phyloP scores from a whole-genome alignment of 805 yeast species.

The Alloascoidea africana region DNA sequence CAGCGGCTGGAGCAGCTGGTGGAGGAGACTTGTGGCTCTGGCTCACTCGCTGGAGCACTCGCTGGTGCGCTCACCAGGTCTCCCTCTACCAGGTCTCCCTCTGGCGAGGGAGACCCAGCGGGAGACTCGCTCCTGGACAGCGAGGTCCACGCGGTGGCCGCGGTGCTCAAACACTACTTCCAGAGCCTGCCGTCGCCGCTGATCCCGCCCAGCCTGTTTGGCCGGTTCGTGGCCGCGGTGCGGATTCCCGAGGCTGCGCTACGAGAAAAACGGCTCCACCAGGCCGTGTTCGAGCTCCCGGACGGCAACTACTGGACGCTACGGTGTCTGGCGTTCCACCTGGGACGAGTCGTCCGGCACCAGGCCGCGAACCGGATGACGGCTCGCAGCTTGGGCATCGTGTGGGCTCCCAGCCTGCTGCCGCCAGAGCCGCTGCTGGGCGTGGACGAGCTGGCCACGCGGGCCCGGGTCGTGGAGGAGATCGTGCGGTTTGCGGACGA shows the following conservation, averaged over 20 bases:
- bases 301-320: constrained; percentile 93
- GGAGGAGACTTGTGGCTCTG: constrained; percentile 22
- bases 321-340: constrained; percentile 72
- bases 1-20: constrained; percentile 59
- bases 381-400: constrained; percentile 64
- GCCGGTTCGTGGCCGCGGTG: constrained; percentile 53
- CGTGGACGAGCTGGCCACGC: constrained; percentile 62
- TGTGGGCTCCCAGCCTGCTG: constrained; percentile 90
- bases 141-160: constrained; percentile 80
- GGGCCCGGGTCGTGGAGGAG: constrained; percentile 71
- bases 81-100: constrained; percentile 10
- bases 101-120: too few species aligned
- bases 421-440: constrained; percentile 48
- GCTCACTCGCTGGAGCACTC: too few species aligned
- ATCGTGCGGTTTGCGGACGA: constrained; percentile 72
- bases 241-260: constrained; percentile 46
- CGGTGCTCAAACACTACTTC: constrained; percentile 73
- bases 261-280: constrained; percentile 66
- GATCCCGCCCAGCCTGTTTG: constrained; percentile 46
- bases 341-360: constrained; percentile 52
- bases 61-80: too few species aligned
- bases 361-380: constrained; percentile 68
- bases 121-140: constrained; percentile 38
- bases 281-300: constrained; percentile 76
- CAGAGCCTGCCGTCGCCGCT: constrained; percentile 78